Evolutionary conservation across 2,329 filamentous ascomycete species (phyloP), one percentile per base, ranked within the genome.

Genomic region (Fusarium pseudocircinatum): DNA sequence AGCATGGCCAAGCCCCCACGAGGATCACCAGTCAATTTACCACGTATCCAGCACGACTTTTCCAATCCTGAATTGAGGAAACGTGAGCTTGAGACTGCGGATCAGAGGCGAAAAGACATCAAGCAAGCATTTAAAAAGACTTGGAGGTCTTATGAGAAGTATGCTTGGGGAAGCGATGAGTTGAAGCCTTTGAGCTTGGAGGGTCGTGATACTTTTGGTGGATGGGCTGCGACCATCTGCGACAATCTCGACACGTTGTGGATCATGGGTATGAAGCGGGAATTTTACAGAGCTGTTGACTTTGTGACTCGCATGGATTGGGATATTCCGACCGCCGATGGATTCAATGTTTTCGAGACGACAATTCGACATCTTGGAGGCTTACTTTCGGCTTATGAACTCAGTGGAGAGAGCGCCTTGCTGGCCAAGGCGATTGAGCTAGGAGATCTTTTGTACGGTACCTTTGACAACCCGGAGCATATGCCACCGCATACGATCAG

Each of bases 351-450:
- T 3, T 92, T 93, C 63, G 91, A 93, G 80, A 92, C 90, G 1
- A 92, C 88, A 4, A 92, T 92, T 66, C 86, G 91, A 39, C 92
- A 92, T 77, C 85, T 93, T 0, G 91, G 91, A 22, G 91, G 91
- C 7, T 84, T 93, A 57, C 77, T 93, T 53, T 88, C 88, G 15
- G 91, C 91, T 1, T 92, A 92, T 75, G 91, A 93, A 76, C 80
- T 93, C n/a, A 92, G 89, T 74, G 84, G 84, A 42, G 85, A 85
- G 71, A 82, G 85, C 69, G 82, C 82, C 22, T 80, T 92, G 52
- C 82, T 93, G 56, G 81, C 82, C 53, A 92, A 92, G 79, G 89
- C 90, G 3, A 82, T 83, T 8, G 89, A 92, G 80, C 83, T 92
- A 24, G 91, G 86, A 22, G 87, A 91, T 68, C 82, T 92, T 68